phyloP scores from a whole-genome alignment of 2,329 filamentous ascomycete species.

The Penicillium thymicola region DNA sequence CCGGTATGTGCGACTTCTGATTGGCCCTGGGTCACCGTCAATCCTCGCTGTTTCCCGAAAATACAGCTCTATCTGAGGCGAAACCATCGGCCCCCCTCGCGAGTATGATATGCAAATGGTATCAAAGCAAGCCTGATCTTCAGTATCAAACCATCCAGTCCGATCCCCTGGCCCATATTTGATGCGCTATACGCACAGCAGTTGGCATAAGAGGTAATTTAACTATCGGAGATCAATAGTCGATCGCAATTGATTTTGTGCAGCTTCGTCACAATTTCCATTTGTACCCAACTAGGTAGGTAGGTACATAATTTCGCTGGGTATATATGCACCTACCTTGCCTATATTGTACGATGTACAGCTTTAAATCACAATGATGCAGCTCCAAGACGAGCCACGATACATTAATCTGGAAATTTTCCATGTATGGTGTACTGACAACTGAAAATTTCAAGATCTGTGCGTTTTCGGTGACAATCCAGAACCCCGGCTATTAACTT shows the following conservation, averaged over 20 bases:
- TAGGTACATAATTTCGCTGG: background rate
- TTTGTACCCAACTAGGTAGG: background rate
- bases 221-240: background rate
- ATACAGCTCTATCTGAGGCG: background rate
- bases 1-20: slow-evolving; percentile 20
- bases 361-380: slow-evolving; percentile 1
- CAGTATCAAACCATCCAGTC: background rate
- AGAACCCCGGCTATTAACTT: background rate
- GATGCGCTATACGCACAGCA: background rate
- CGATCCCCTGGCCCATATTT: background rate
- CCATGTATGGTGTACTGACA: background rate
- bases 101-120: background rate
- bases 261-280: background rate
- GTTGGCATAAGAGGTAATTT: background rate
- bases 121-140: background rate
- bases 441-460: slow-evolving; percentile 3
- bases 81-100: slow-evolving; percentile 7
- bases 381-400: background rate
- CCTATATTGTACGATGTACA: background rate
- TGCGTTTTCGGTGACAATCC: background rate
- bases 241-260: background rate
- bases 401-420: background rate
- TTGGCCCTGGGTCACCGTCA: slow-evolving; percentile 19
- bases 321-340: background rate
- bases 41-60: slow-evolving; percentile 11